A percentile compares a stretch with the other conserved stretches of the same genome.
These are phyloP conservation scores for Fusarium pseudonygamai DNA, from an alignment of 2,329 filamentous ascomycete genomes.

Conservation along the genomic window DNA sequence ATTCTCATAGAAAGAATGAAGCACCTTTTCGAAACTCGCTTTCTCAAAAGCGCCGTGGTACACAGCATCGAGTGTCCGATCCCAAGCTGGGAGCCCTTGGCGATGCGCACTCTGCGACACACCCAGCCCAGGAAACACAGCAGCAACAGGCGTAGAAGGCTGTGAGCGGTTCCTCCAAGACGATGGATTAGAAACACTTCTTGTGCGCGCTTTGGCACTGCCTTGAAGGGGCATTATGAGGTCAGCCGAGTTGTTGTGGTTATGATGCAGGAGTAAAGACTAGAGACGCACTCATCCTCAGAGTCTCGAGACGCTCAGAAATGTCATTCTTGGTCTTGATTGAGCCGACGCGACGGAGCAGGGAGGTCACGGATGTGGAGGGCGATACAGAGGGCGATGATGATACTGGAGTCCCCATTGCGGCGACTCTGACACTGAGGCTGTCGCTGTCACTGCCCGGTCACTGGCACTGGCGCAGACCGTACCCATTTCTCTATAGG, in stretches of 20 bases:
- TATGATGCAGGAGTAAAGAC: neutral
- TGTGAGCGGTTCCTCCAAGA: constrained; percentile 5
- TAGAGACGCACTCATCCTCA: constrained; percentile 32
- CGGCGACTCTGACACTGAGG: neutral
- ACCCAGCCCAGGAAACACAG: neutral
- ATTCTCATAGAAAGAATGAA: constrained; percentile 38
- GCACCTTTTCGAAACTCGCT: constrained; percentile 23
- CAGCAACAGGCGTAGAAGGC: constrained; percentile 1
- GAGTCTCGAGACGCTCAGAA: constrained; percentile 17
- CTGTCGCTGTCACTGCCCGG: neutral
- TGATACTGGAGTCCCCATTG: constrained; percentile 20
- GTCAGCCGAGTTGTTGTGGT: constrained; percentile 5
- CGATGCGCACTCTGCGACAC: constrained; percentile 5
- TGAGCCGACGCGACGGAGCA: constrained; percentile 24
- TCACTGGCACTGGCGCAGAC: neutral
- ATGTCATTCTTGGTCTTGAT: constrained; percentile 12
- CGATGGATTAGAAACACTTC: constrained; percentile 22
- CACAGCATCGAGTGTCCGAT: constrained; percentile 50
- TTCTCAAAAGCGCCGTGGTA: constrained; percentile 40
- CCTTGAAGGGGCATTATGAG: constrained; percentile 9
- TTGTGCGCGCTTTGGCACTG: constrained; percentile 20
- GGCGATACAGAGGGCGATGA: constrained; percentile 12
- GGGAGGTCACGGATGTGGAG: constrained; percentile 24
- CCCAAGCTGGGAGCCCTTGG: constrained; percentile 46
- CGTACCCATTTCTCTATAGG: constrained; percentile 1